These are phyloP conservation scores for Grigorovia yakushimaensis DNA, from an alignment of 805 yeast species.

Conservation along the genomic window DNA sequence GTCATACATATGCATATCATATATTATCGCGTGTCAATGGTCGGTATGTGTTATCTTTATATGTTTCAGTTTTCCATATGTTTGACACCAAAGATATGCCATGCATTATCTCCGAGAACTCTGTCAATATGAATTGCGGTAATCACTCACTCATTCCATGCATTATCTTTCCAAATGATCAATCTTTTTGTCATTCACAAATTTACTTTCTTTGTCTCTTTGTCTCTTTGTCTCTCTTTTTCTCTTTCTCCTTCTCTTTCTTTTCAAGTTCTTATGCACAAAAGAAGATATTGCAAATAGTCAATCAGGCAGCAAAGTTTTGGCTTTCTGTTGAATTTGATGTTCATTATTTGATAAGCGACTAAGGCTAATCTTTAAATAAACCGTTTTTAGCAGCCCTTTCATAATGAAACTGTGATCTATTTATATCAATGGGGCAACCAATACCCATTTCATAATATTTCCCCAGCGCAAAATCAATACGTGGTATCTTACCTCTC, in stretches of 20 bases:
- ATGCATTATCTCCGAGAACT: not conserved
- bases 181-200: too few relatives aligned
- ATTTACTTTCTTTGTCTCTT: too few relatives aligned
- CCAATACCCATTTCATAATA: slow-evolving; percentile 61
- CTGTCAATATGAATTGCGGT: too few relatives aligned
- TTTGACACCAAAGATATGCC: not conserved
- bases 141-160: too few relatives aligned
- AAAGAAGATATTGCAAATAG: too few relatives aligned
- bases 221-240: not conserved
- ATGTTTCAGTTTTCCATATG: not conserved
- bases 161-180: too few relatives aligned
- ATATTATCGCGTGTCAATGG: not conserved
- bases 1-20: too few relatives aligned
- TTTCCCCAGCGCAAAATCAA: slow-evolving; percentile 61
- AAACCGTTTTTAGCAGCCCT: slow-evolving; percentile 51
- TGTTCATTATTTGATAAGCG: too few relatives aligned
- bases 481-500: slow-evolving; percentile 48
- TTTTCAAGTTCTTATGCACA: too few relatives aligned
- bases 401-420: slow-evolving; percentile 42
- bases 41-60: not conserved
- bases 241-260: too few relatives aligned
- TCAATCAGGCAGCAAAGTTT: too few relatives aligned
- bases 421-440: slow-evolving; percentile 32
- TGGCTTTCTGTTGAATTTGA: too few relatives aligned
- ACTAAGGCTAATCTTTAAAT: not conserved